Evolutionary conservation across 371 early-diverging fungal species (phyloP), one percentile per base, ranked within the genome.

Genomic region (Batrachochytrium dendrobatidis): DNA sequence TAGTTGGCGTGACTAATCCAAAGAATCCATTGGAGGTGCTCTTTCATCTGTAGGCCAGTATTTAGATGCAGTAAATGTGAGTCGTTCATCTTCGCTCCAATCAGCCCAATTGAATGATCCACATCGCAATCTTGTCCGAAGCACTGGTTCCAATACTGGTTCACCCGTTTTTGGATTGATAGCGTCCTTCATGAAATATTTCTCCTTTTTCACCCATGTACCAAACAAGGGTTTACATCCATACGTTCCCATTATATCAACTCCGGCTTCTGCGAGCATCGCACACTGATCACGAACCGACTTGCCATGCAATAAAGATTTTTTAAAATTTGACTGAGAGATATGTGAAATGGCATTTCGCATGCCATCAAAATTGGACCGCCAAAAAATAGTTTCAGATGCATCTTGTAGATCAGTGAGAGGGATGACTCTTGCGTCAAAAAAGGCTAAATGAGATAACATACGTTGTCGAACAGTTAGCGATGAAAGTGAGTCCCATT

Each of bases 81-180:
- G 35, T 17, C 75, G 22, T 10, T 67, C 67, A 15, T 65, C 68
- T 45, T 55, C 67, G 0, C 43, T 53, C 65, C 66, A 72, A 20
- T 68, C 71, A 5, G 75, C 72, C 73, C 73, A 75, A 48, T 75
- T 72, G 56, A 75, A 75, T 20, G 66, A 62, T 22, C 71, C 73
- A 2, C 55, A 56, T 43, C 70, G 18, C 43, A 68, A 18, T 24
- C 75, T 54, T 24, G 25, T 46, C 31, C 75, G 26, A n/a, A 53
- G 15, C 5, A 68, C 66, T 25, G 61, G 61, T 25, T 53, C 57
- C 17, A 55, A 33, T 12, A 48, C 53, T 6, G 48, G 51, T 26
- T 53, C 39, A 1, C 63, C 64, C 20, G 63, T 66, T 52, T 57
- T 65, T 20, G 58, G 68, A 46, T 67, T 60, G 17, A 58, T 54